Evolutionary conservation across 1,139 yeast species (phyloP), one percentile per base, ranked within the genome.

Genomic region (Sugiyamaella paludigena): DNA sequence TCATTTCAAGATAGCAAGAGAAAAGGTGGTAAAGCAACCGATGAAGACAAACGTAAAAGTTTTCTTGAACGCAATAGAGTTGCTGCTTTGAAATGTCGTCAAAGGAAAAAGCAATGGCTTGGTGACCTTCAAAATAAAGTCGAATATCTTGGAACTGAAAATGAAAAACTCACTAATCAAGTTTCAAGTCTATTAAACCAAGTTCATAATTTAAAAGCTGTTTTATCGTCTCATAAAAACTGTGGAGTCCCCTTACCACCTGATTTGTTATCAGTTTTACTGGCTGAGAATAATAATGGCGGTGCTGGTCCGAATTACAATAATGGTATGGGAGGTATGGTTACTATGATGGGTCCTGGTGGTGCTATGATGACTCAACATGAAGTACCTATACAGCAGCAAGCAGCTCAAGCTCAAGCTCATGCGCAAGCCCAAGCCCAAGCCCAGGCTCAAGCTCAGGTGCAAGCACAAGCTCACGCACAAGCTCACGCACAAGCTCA

Each of bases 81-180:
- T 11, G 99, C 99, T 0, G 98, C 98, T 0, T 82, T 94, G 35
- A 91, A 89, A 67, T 94, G 98, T 72, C 80, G 99, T 51, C 95
- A 87, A 68, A 79, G 97, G 47, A 94, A 92, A 76, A 92, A 94
- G 71, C 91, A 87, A 64, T 84, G 87, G 75, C 78, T 88, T 38
- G 83, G 80, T 51, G 85, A 84, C 58, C 83, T 92, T 79, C 95
- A 91, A 65, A 81, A 77, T 42, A 95, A 89, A 63, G 71, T 75
- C 78, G 66, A 76, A 75, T 83, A 79, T 59, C 87, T 82, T 65
- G 77, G 87, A 16, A 67, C 76, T 11, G 94, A 91, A 50, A 89
- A 87, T 67, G 78, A 84, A 36, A 80, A 80, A 43, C 70, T 89
- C 48, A 77, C 82, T 13, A 69, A 73, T 2, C 87, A 86, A 54